A percentile compares a stretch with the other conserved stretches of the same genome.
These are phyloP conservation scores for Sungouiozyma intestinalis DNA, from an alignment of 805 yeast genomes.

Conservation along the genomic window DNA sequence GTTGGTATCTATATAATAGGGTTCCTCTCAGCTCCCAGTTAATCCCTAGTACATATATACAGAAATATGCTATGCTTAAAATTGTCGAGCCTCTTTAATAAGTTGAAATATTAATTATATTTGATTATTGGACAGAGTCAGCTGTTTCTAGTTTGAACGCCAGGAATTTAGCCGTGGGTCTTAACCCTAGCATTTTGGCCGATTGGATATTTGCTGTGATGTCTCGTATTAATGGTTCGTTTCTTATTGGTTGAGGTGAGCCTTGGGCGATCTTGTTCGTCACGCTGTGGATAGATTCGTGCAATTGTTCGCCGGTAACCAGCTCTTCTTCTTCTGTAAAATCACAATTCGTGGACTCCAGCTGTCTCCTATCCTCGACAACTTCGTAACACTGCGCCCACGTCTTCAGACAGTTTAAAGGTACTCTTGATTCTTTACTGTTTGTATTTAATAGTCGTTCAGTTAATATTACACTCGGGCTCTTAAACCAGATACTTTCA, in stretches of 20 bases:
- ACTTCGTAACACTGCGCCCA: background rate
- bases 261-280: background rate
- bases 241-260: background rate
- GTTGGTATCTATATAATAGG: too few species aligned
- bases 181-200: constrained; percentile 16
- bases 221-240: background rate
- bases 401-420: constrained; percentile 9
- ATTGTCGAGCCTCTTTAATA: background rate
- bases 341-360: background rate
- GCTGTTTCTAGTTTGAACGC: constrained; percentile 40
- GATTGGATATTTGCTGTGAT: constrained; percentile 13
- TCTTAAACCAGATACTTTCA: constrained; percentile 55
- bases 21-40: too few species aligned
- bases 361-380: constrained; percentile 13
- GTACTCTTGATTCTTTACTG: constrained; percentile 9
- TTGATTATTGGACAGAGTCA: constrained; percentile 1
- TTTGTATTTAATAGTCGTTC: constrained; percentile 30
- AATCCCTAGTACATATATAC: too few species aligned
- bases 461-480: constrained; percentile 46
- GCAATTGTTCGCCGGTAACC: background rate
- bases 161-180: constrained; percentile 67
- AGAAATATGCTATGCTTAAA: too few species aligned
- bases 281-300: background rate
- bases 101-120: background rate
- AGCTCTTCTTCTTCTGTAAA: background rate